phyloP scores from a whole-genome alignment of 768 basidiomycete genomes.

The Auriculariales sp. region DNA sequence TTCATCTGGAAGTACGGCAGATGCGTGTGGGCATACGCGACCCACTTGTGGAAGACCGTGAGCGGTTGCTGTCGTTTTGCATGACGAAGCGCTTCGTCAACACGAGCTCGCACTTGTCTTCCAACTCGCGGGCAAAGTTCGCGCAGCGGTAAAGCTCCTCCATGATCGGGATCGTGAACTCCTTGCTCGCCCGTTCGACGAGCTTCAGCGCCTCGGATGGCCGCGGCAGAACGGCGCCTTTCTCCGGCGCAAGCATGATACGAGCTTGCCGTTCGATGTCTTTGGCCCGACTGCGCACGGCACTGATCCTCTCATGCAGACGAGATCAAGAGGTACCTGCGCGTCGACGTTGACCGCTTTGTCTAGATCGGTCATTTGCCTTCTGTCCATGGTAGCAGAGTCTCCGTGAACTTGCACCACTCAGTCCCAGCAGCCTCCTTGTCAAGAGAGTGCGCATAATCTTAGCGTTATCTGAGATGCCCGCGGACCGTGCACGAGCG shows the following conservation, averaged over 20 bases:
- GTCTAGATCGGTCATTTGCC: constrained; percentile 40
- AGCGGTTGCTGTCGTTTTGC: constrained; percentile 46
- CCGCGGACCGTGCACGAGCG: constrained; percentile 53
- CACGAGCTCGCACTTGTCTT: constrained; percentile 60
- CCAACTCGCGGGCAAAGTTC: constrained; percentile 65
- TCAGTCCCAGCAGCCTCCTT: constrained; percentile 51
- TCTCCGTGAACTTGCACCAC: constrained; percentile 62
- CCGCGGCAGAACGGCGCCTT: constrained; percentile 36
- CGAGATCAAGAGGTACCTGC: constrained; percentile 56
- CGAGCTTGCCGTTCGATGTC: constrained; percentile 72
- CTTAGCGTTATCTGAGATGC: constrained; percentile 47
- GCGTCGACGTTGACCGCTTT: constrained; percentile 51
- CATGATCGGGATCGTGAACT: constrained; percentile 56
- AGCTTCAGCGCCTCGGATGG: constrained; percentile 57
- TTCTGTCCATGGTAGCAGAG: constrained; percentile 46
- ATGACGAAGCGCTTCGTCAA: constrained; percentile 46
- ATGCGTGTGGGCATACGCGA: constrained; percentile 52
- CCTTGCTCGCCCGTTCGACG: constrained; percentile 57
- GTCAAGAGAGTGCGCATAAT: constrained; percentile 50
- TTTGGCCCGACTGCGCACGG: constrained; percentile 50
- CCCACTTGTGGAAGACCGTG: constrained; percentile 60
- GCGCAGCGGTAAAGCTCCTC: constrained; percentile 52
- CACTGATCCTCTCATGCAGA: constrained; percentile 50
- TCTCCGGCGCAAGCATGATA: constrained; percentile 49
- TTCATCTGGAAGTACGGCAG: constrained; percentile 61